Conservation (phyloP, 2,329 filamentous ascomycete species). For the Huntiella omanensis region DNA sequence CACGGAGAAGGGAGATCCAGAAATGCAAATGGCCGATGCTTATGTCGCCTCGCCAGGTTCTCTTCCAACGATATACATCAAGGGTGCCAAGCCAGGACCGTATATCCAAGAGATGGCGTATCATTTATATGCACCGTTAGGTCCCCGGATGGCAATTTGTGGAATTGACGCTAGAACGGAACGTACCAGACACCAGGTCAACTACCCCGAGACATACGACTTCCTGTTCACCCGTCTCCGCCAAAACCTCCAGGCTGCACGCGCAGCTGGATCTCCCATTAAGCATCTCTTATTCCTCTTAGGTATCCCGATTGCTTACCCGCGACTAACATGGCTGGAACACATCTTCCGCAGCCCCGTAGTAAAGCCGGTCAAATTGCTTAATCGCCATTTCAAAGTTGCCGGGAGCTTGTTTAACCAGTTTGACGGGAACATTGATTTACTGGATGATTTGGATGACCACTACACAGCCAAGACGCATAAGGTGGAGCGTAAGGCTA, state of each 20-base stretch:
- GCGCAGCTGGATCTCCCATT: constrained; percentile 51
- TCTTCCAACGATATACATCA: constrained; percentile 46
- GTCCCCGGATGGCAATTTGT: constrained; percentile 64
- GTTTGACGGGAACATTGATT: constrained; percentile 84
- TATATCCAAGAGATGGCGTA: constrained; percentile 81
- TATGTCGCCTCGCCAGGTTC: constrained; percentile 46
- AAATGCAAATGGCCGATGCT: constrained; percentile 48
- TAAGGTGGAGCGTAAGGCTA: constrained; percentile 64
- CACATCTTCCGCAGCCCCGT: constrained; percentile 76
- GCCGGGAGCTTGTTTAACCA: constrained; percentile 77
- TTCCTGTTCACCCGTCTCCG: constrained; percentile 61
- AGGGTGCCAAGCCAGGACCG: constrained; percentile 59
- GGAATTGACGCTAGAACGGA: constrained; percentile 89
- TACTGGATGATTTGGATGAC: constrained; percentile 83
- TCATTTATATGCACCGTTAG: constrained; percentile 70
- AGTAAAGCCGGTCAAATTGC: constrained; percentile 71
- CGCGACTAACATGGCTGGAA: constrained; percentile 89
- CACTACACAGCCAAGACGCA: constrained; percentile 89
- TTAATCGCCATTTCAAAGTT: constrained; percentile 79
- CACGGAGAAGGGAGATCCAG: constrained; percentile 30
- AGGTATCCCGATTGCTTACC: constrained; percentile 74
- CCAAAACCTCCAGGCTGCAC: constrained; percentile 52
- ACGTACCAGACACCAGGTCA: constrained; percentile 82
- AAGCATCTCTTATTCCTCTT: constrained; percentile 76
- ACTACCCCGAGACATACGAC: constrained; percentile 83